Evolutionary conservation across 192 early-diverging fungal species (phyloP).

Genomic region (Martensiomyces pterosporus): DNA sequence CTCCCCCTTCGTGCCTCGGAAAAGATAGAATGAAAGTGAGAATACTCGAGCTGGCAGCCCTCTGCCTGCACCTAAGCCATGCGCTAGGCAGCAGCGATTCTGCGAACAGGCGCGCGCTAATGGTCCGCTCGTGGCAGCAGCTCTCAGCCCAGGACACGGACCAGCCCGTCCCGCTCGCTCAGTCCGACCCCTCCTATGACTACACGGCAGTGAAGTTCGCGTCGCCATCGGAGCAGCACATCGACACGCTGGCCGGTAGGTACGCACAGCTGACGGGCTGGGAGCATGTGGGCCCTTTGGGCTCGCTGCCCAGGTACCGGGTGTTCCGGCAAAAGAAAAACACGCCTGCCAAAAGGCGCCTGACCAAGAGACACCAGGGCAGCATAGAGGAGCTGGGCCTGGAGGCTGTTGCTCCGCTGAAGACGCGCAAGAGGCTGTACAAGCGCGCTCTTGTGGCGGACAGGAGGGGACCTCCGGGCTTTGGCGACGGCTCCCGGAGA

Average conservation of each 20-base stretch:
- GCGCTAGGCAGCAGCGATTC: not conserved
- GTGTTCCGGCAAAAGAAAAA: slow-evolving; percentile 26
- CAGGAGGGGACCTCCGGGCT: not conserved
- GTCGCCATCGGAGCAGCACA: not conserved
- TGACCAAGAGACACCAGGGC: no score
- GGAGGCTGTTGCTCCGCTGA: slow-evolving; percentile 14
- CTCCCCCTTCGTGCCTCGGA: not conserved
- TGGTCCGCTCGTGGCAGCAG: slow-evolving; percentile 14
- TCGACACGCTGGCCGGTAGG: slow-evolving; percentile 17
- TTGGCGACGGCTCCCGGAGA: slow-evolving; percentile 9
- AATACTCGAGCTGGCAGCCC: slow-evolving; percentile 5
- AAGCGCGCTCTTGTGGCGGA: slow-evolving; percentile 23
- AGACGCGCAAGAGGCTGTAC: slow-evolving; percentile 16
- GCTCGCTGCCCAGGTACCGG: slow-evolving; percentile 31
- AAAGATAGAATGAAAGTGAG: slow-evolving; percentile 3
- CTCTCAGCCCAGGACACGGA: slow-evolving; percentile 16
- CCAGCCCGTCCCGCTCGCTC: slow-evolving; percentile 15
- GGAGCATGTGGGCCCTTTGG: slow-evolving; percentile 37
- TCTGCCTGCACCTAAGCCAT: not conserved
- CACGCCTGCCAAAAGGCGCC: not conserved
- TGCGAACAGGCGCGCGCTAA: not conserved
- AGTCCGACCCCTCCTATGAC: slow-evolving; percentile 24
- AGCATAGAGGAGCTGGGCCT: slow-evolving; percentile 2
- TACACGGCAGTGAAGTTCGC: slow-evolving; percentile 42
- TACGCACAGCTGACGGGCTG: slow-evolving; percentile 26